These are phyloP conservation scores for Colletotrichum cuscutae DNA, from an alignment of 2,329 filamentous ascomycete species.

Conservation along the genomic window DNA sequence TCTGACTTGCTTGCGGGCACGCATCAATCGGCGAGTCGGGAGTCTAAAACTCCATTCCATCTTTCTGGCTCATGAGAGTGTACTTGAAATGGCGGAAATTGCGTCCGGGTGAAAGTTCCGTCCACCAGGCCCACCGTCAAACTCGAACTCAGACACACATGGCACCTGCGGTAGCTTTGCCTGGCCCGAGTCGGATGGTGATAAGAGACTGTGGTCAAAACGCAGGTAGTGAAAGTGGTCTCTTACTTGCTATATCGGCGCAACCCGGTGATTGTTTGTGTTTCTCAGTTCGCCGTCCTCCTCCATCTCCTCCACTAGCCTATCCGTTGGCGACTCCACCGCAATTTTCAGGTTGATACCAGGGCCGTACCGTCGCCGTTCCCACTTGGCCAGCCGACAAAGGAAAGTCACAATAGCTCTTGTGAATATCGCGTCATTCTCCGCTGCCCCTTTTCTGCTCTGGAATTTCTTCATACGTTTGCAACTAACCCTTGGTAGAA, in stretches of 20 bases:
- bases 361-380: not conserved
- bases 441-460: not conserved
- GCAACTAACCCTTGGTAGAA: not conserved
- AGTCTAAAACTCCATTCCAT: slow-evolving; percentile 2
- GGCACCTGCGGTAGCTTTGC: not conserved
- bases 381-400: not conserved
- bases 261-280: not conserved
- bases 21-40: not conserved
- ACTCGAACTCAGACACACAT: slow-evolving; percentile 5
- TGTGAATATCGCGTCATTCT: not conserved
- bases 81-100: not conserved
- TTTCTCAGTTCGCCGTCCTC: not conserved
- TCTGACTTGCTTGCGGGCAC: not conserved
- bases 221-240: not conserved
- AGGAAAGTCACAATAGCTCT: not conserved
- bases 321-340: not conserved
- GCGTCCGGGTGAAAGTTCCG: not conserved
- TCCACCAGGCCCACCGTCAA: not conserved
- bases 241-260: not conserved
- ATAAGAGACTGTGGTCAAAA: not conserved
- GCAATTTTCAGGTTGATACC: not conserved
- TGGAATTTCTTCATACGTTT: not conserved
- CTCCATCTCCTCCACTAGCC: not conserved
- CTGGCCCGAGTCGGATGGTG: not conserved
- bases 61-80: not conserved